Evolutionary conservation across 148 eudicot genomes (phyloP), one percentile per base, ranked within the genome.

Genomic region (Fagopyrum tataricum): DNA sequence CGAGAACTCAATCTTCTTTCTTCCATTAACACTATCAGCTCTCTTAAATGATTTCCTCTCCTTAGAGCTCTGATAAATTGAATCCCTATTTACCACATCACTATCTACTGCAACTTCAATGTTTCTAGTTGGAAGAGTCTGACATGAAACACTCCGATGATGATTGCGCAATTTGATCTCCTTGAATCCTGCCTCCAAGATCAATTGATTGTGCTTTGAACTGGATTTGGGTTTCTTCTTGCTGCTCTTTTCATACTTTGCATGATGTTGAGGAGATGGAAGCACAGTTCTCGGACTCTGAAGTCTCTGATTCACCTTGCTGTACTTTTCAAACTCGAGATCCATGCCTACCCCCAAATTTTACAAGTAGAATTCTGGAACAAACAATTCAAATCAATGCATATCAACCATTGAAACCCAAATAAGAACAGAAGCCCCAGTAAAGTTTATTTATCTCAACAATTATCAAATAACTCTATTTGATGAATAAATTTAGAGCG

Each of bases 261-360:
- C 73, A 73, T 44, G 78, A 70, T 67, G 79, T 20, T 76, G 80
- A 8, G 75, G 84, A 55, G 82, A 74, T 42, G 86, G 90, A 72
- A 91, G 95, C 73, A 89, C 91, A 39, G 98, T 94, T 69, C 84
- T 81, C 1, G 96, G 97, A 76, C 98, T 91, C 79, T 81, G 88
- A 79, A 93, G 97, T 75, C 98, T 91, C 80, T 81, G 88, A 79
- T 84, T 89, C 68, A 91, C 82, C 73, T 81, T 83, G 86, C 98
- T 91, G 76, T 88, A 84, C 74, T 94, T 94, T 72, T 91, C 93
- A 46, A 94, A 94, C 52, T 91, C 98, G 82, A 94, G 80, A 59
- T 89, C 98, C 95, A 88, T 88, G 67, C 72, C 84, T 78, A 69
- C 74, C 75, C 80, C 80, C 92, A 87, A 84, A 31, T 72, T 68